Evolutionary conservation across 2,329 filamentous ascomycete species (phyloP), one percentile per base, ranked within the genome.

Genomic region (Monilinia laxa): DNA sequence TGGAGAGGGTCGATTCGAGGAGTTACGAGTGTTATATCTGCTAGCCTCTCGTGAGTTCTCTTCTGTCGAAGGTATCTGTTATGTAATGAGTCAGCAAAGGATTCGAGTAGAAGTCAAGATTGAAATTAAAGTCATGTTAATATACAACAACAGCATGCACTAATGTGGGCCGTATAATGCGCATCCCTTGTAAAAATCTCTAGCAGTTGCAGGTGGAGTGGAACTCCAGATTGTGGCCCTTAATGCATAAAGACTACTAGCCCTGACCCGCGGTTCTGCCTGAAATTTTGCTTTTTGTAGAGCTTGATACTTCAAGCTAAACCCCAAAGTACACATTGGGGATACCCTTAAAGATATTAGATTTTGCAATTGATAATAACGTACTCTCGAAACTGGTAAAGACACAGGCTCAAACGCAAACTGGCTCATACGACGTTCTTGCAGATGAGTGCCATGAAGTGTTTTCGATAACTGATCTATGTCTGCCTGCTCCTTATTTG

Each of bases 391-490:
- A 42, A 86, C 84, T 49, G 95, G 94, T 63, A 98, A 83, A 47
- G 95, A 98, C 70, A 97, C 88, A 45, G 94, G 90, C 77, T 97
- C 93, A 75, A 93, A 98, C 54, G 90, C 88, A 79, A 92, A 96
- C 76, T 93, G 91, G 76, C 90, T 90, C 82, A 96, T 87, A 70
- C 93, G 87, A 67, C 87, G 85, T 73, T 93, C 90, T 80, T 97
- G 93, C 69, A 97, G 83, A 73, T 89, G 87, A 57, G 88, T 85
- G 69, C 87, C 87, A 71, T 92, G 90, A 35, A 96, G 81, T 31
- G 87, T 88, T 72, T 87, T 86, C 62, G 90, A 88, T 69, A 97
- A 81, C 58, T 75, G 70, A 62, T 72, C 72, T 47, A 76, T 53
- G 35, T 71, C 70, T 28, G 68, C 54, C 59, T 74, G 63, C 23